These are phyloP conservation scores for Nannizzia gypsea DNA, from an alignment of 2,329 filamentous ascomycete genomes.

Conservation along the genomic window DNA sequence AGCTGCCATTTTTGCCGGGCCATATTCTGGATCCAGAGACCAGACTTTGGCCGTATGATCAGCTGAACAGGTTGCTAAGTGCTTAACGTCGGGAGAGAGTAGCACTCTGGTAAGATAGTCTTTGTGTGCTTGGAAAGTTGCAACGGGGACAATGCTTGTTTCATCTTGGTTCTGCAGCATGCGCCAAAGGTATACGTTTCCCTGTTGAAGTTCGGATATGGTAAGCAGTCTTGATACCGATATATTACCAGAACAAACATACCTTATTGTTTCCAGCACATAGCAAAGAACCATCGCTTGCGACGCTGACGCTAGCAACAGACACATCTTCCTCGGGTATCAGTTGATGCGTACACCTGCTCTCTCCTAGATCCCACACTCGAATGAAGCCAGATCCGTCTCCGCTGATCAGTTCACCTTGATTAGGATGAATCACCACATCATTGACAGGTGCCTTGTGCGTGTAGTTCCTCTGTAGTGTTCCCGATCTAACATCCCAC, in stretches of 20 bases:
- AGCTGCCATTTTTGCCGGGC: slow-evolving; percentile 27
- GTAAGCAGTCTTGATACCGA: background rate
- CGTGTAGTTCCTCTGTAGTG: slow-evolving; percentile 82
- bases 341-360: slow-evolving; percentile 90
- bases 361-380: slow-evolving; percentile 94
- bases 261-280: slow-evolving; percentile 89
- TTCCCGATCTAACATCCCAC: slow-evolving; percentile 80
- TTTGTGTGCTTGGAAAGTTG: slow-evolving; percentile 79
- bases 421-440: slow-evolving; percentile 98
- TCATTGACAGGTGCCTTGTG: slow-evolving; percentile 88
- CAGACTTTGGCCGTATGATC: slow-evolving; percentile 95
- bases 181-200: slow-evolving; percentile 95
- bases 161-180: slow-evolving; percentile 73
- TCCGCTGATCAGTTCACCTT: slow-evolving; percentile 94
- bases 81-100: slow-evolving; percentile 84
- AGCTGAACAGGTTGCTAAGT: slow-evolving; percentile 84
- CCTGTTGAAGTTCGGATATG: slow-evolving; percentile 40
- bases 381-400: slow-evolving; percentile 85
- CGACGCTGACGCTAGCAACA: slow-evolving; percentile 88
- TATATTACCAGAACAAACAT: slow-evolving; percentile 22
- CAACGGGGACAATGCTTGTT: slow-evolving; percentile 74
- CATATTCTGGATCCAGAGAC: slow-evolving; percentile 65
- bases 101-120: slow-evolving; percentile 89
- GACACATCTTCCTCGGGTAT: slow-evolving; percentile 93
- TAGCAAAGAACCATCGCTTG: slow-evolving; percentile 81